Evolutionary conservation across 805 yeast species (phyloP).

Genomic region (Zygosaccharomyces siamensis): DNA sequence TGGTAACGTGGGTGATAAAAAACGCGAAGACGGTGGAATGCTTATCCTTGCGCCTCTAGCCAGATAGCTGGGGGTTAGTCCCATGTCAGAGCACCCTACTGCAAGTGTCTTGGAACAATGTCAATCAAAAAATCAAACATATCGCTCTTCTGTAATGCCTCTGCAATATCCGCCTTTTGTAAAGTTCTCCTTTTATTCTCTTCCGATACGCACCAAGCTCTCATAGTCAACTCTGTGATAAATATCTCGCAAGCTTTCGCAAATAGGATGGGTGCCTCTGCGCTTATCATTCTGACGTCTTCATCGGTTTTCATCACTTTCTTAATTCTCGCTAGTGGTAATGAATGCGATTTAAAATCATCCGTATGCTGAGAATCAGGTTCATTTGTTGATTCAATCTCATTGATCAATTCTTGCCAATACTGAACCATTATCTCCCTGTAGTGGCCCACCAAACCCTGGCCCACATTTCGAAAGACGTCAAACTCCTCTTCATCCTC

Average conservation of each 20-base stretch:
- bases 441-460: constrained; percentile 78
- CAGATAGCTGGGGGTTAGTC: neutral
- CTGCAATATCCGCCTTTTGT: constrained; percentile 91
- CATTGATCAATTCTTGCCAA: constrained; percentile 94
- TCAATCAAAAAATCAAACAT: constrained; percentile 97
- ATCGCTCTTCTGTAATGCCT: constrained; percentile 88
- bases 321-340: constrained; percentile 93
- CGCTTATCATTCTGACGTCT: constrained; percentile 95
- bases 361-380: constrained; percentile 57
- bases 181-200: constrained; percentile 91
- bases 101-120: constrained; percentile 60
- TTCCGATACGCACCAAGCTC: constrained; percentile 99
- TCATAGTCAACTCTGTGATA: constrained; percentile 94
- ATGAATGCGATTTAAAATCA: constrained; percentile 88
- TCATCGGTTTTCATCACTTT: constrained; percentile 98
- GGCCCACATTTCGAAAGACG: constrained; percentile 86
- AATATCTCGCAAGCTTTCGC: constrained; percentile 98
- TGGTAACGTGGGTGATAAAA: neutral
- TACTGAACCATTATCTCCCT: constrained; percentile 89
- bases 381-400: constrained; percentile 55
- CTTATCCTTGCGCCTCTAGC: neutral
- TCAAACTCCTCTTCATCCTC: constrained; percentile 39
- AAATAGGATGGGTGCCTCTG: constrained; percentile 95
- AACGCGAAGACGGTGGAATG: neutral
- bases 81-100: neutral